Conservation (phyloP, 192 early-diverging fungal genomes). For the Diversispora eburnea region DNA sequence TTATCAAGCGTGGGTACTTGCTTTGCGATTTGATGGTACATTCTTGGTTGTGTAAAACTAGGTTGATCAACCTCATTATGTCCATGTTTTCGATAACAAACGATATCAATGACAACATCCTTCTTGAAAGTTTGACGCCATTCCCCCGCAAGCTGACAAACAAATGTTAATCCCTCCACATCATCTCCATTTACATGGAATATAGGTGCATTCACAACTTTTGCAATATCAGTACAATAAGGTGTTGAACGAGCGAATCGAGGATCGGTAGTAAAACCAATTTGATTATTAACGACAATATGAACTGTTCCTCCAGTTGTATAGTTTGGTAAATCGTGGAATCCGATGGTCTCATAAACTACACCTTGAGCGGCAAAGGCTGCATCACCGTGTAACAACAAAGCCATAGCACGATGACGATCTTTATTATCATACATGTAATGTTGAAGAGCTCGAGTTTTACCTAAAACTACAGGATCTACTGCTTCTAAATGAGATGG, state of each 20-base stretch:
- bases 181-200: slow-evolving; percentile 99
- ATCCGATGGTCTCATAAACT: slow-evolving; percentile 95
- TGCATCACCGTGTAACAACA: slow-evolving; percentile 97
- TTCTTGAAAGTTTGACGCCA: slow-evolving; percentile 96
- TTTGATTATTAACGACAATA: slow-evolving; percentile 98
- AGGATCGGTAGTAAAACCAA: slow-evolving; percentile 99
- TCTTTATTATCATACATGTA: slow-evolving; percentile 85
- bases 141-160: slow-evolving; percentile 91
- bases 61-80: slow-evolving; percentile 99
- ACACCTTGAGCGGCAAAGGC: slow-evolving; percentile 98
- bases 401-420: slow-evolving; percentile 80
- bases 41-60: slow-evolving; percentile 95
- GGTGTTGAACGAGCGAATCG: slow-evolving; percentile 90
- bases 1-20: slow-evolving; percentile 81
- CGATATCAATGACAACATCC: slow-evolving; percentile 94
- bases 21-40: slow-evolving; percentile 88
- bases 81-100: slow-evolving; percentile 96
- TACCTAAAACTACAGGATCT: slow-evolving; percentile 97
- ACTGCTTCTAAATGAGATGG: slow-evolving; percentile 98
- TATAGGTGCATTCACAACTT: slow-evolving; percentile 94
- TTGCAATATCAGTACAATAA: slow-evolving; percentile 97
- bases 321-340: slow-evolving; percentile 93
- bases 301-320: slow-evolving; percentile 96
- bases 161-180: slow-evolving; percentile 92
- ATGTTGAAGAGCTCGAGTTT: slow-evolving; percentile 93